Evolutionary conservation across 495 filamentous ascomycete species (phyloP), one percentile per base, ranked within the genome.

Genomic region (Tuber microsphaerosporum): DNA sequence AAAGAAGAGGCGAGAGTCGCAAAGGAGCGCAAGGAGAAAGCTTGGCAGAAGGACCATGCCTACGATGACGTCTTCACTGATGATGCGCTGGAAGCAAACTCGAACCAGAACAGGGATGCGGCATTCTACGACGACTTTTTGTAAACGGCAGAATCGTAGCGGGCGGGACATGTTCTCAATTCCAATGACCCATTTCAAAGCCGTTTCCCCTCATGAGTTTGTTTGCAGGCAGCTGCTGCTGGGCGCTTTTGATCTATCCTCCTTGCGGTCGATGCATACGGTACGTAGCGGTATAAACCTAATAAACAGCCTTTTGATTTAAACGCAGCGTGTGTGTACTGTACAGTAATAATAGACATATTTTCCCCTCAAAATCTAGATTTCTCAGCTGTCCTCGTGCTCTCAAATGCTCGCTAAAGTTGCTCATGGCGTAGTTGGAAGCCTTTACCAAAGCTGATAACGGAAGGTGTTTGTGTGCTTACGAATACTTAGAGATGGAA

Each of bases 11-110:
- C 90, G 72, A 86, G 88, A 77, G 85, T 95, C 73, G 88, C 89
- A 71, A 88, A 92, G 83, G 94, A 97, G 84, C 84, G 92, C 46
- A 90, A 90, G 81, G 91, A 97, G 85, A 89, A 93, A 85, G 96
- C 94, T 83, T 97, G 90, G 88, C 92, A 97, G 85, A 93, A 93
- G 83, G 94, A 96, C 45, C 93, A 97, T 85, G 94, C 93, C 4
- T 98, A 97, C 84, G 96, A 97, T 83, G 94, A 97, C 65, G 77
- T 93, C 45, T 90, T 92, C 78, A 86, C 87, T 31, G 90, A 91
- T 75, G 90, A 91, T 73, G 89, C 90, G 77, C 84, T 91, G 83
- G 89, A 86, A 44, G 83, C 82, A 37, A 87, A 88, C 48, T 92
- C 88, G 81, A 93, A 93, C 81, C 91, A 93, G 77, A 86, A 90